phyloP scores from a whole-genome alignment of 805 yeast species.

The Ogataea pignaliae region DNA sequence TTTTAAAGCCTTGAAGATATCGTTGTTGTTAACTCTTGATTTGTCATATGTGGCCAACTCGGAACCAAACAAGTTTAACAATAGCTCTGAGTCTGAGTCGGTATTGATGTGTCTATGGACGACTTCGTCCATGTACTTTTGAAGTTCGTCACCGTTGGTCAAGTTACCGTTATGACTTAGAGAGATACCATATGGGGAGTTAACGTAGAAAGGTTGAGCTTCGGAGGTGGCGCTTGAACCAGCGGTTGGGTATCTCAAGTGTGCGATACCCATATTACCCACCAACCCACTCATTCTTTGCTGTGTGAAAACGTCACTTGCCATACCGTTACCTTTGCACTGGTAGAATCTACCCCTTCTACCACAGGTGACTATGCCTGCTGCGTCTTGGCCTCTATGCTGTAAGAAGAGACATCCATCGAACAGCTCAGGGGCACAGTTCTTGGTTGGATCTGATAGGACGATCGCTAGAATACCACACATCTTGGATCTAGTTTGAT shows the following conservation, averaged over 20 bases:
- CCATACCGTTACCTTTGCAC: constrained; percentile 99
- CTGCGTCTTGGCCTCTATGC: constrained; percentile 98
- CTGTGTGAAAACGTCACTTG: constrained; percentile 92
- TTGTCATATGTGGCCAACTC: constrained; percentile 89
- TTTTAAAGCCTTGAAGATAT: constrained; percentile 77
- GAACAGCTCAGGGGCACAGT: constrained; percentile 84
- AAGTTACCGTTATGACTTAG: constrained; percentile 93
- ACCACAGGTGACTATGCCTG: constrained; percentile 98
- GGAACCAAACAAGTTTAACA: constrained; percentile 85
- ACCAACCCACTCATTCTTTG: constrained; percentile 70
- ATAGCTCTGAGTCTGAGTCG: constrained; percentile 90
- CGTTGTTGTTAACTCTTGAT: constrained; percentile 86
- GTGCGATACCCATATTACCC: constrained; percentile 95
- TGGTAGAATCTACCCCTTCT: constrained; percentile 89
- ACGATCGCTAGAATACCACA: constrained; percentile 94
- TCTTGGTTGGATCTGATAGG: constrained; percentile 64
- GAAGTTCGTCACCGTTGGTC: constrained; percentile 77
- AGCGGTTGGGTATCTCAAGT: constrained; percentile 94
- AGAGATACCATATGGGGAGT: constrained; percentile 91
- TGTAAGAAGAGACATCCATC: constrained; percentile 92
- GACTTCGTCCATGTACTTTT: constrained; percentile 79
- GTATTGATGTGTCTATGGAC: constrained; percentile 98
- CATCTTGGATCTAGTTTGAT: constrained; percentile 41
- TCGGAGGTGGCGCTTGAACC: constrained; percentile 94
- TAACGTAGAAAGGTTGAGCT: constrained; percentile 98